Base-by-base conservation (phyloP, 148 eudicot genomes). In the Rhododendron simsii region DNA sequence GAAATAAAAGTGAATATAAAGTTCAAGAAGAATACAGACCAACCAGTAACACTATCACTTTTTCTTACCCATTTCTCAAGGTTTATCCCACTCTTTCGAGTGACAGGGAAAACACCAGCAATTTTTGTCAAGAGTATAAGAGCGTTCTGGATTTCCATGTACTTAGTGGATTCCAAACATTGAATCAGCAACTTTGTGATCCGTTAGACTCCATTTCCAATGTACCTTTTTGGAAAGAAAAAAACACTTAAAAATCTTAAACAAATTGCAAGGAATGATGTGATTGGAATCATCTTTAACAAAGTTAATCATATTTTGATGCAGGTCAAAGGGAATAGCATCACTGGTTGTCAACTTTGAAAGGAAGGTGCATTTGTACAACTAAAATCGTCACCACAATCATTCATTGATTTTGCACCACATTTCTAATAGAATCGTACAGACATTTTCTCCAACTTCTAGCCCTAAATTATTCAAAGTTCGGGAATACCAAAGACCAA, bases 191-290 rank as follows among this genome's bases (percentile, higher is more conserved):
- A 57, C 88, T 94, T 92, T 12, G 99, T 97, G 90, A 97, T 95
- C 89, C 98, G 93, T 85, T 93, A 33, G 95, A 87, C 98, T 97
- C 99, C 99, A 95, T 88, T 97, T 95, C 99, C 99, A 97, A 86
- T 97, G 99, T 83, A 96, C 98, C 98, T 94, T 86, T 67, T 77
- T 51, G 80, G 4, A 83, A 55, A 73, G 2, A 86, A 63, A 50
- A 12, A 4, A 63, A 77, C 28, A 26, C 11, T 8, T 26, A 44
- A 81, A 41, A 59, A 39, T 39, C 51, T 55, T 53, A n/a, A 85
- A 73, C 74, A 35, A 53, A n/a, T 13, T 71, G 7, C 44, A 21
- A 74, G 73, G 45, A 33, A 73, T 74, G 67, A 39, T 73, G 16
- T 10, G 16, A 37, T 73, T 51, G 45, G 2, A 63, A 79, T n/a